Evolutionary conservation across 352 stramenopile genomes (phyloP), one percentile per base, ranked within the genome.

Genomic region (Phytopythium aichiense): DNA sequence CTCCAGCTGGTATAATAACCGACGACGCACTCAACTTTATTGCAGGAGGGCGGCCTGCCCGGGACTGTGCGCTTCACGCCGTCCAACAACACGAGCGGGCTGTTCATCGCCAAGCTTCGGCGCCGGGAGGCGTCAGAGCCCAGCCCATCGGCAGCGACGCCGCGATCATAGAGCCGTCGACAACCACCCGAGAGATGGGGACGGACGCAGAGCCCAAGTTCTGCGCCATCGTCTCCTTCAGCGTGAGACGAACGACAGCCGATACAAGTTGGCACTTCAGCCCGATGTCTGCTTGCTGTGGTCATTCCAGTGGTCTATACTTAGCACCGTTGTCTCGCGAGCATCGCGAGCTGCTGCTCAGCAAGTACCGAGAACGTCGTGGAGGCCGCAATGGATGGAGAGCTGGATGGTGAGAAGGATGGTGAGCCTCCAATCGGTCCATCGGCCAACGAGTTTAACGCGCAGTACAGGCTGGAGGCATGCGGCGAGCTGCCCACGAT

Each of bases 21-120:
- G 25, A 30, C 25, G 25, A 30, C 25, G 37, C 16, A 0, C 11
- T 1, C 8, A 15, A 42, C 11, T 25, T 16, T 43, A 9, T 11
- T 18, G 37, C 62, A 88, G 79, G 71, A 80, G 45, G 84, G 84
- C 40, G 63, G 64, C 28, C 23, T 91, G 4, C 58, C 53, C 13
- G 74, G 75, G 18, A 90, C 84, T 0, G 61, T 93, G 20, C 81
- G 84, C 37, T 93, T 93, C 66, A 93, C 78, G 0, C 84, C 84
- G 8, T 82, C 81, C 4, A 70, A 85, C 38, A 73, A 79, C 52
- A 90, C 81, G 20, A 90, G 84, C 62, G 84, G 84, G 0, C 66
- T 93, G 12, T 93, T 91, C 60, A 84, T 93, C 30, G 80, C 84
- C 18, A 79, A 80, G 42, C 86, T 91, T 31, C 64, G 48, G 7